phyloP scores from a whole-genome alignment of 2,329 filamentous ascomycete genomes.

The Nigrospora sphaerica region DNA sequence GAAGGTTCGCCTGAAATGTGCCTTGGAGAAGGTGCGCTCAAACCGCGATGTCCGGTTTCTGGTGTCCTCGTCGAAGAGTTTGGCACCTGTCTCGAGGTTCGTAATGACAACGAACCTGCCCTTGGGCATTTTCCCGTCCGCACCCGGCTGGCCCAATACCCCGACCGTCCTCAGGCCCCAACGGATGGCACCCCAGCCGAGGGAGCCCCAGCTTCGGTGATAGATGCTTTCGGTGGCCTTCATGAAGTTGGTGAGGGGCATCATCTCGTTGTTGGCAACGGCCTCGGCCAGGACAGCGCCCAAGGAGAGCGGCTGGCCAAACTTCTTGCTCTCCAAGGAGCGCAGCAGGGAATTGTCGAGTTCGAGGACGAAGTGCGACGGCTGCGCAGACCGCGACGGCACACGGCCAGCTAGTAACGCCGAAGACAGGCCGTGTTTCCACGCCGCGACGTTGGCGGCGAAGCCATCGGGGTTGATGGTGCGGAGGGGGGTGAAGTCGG shows the following conservation, averaged over 20 bases:
- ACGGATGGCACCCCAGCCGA: constrained; percentile 50
- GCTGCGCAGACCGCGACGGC: constrained; percentile 31
- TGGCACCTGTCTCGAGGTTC: constrained; percentile 54
- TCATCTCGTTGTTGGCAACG: constrained; percentile 58
- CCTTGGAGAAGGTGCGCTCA: constrained; percentile 60
- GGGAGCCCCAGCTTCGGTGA: constrained; percentile 57
- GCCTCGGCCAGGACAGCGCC: constrained; percentile 73
- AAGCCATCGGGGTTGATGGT: constrained; percentile 81
- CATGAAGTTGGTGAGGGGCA: constrained; percentile 65
- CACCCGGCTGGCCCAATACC: constrained; percentile 22
- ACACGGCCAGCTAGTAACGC: constrained; percentile 55
- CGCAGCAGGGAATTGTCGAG: constrained; percentile 59
- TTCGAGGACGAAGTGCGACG: constrained; percentile 44
- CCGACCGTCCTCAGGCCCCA: constrained; percentile 13
- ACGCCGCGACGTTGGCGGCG: constrained; percentile 69
- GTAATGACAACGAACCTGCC: constrained; percentile 60
- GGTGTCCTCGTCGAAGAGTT: constrained; percentile 41
- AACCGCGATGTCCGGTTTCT: constrained; percentile 41
- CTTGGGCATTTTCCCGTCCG: constrained; percentile 45
- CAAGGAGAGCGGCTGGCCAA: constrained; percentile 74
- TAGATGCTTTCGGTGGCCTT: constrained; percentile 63
- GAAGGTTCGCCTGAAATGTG: constrained; percentile 56
- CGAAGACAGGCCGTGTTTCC: constrained; percentile 67
- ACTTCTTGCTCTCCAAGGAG: constrained; percentile 68
- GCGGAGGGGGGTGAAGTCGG: constrained; percentile 71